Evolutionary conservation across 805 yeast species (phyloP).

Genomic region (Ogataea saltuana): DNA sequence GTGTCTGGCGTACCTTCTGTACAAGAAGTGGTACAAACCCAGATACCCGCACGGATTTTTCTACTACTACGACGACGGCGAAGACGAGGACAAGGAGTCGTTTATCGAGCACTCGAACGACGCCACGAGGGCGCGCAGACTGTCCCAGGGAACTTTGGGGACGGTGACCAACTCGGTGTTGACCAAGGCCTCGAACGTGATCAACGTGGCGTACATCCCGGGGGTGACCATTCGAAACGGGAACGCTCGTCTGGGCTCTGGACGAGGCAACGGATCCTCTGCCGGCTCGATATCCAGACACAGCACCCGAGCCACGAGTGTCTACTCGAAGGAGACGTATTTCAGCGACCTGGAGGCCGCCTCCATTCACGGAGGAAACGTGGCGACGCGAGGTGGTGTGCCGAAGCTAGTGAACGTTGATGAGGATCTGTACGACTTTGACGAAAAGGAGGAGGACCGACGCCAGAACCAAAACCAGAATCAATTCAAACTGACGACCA

Average conservation of each 20-base stretch:
- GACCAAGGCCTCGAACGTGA: conserved; percentile 81
- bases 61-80: conserved; percentile 33
- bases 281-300: conserved; percentile 20
- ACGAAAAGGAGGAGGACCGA: conserved; percentile 9
- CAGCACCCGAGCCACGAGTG: conserved; percentile 27
- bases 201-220: conserved; percentile 92
- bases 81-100: conserved; percentile 26
- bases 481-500: conserved; percentile 15
- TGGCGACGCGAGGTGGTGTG: conserved; percentile 31
- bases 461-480: too few relatives aligned
- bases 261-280: conserved; percentile 17
- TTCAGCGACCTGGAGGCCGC: conserved; percentile 37
- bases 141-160: conserved; percentile 33
- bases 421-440: conserved; percentile 31
- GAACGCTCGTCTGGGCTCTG: conserved; percentile 16
- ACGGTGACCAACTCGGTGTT: conserved; percentile 61
- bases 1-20: conserved; percentile 41
- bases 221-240: conserved; percentile 75
- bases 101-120: conserved; percentile 23
- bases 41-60: conserved; percentile 34
- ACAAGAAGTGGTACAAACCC: conserved; percentile 44
- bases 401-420: conserved; percentile 31
- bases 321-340: conserved; percentile 36
- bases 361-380: conserved; percentile 34
- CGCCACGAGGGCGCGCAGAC: conserved; percentile 25